A percentile compares a stretch with the other conserved stretches of the same genome.
These are phyloP conservation scores for Lentinula sp. DNA, from an alignment of 768 basidiomycete genomes.

Conservation along the genomic window DNA sequence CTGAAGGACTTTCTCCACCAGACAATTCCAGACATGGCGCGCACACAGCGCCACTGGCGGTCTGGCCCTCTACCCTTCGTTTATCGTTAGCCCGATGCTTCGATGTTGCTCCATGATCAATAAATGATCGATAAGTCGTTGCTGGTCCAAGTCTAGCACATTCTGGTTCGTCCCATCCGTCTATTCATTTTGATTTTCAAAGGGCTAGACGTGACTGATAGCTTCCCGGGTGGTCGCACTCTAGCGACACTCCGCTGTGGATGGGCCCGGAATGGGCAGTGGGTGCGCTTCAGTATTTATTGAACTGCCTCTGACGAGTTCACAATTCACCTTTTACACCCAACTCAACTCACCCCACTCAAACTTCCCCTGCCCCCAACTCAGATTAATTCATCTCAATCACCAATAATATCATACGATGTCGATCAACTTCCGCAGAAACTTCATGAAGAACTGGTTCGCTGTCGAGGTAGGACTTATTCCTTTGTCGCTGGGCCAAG, in stretches of 20 bases:
- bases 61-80: no score
- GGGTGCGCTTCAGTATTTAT: background rate
- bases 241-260: background rate
- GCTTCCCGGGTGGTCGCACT: background rate
- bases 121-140: no score
- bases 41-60: no score
- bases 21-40: no score
- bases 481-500: background rate
- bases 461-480: slow-evolving; percentile 1
- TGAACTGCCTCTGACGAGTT: background rate
- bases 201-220: background rate
- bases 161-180: background rate
- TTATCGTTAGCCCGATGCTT: no score
- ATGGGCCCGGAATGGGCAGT: background rate
- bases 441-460: slow-evolving; percentile 7
- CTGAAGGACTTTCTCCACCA: no score
- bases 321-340: background rate
- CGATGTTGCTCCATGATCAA: no score
- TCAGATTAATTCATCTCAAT: background rate
- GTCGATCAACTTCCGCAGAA: background rate
- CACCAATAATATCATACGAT: background rate
- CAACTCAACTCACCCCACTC: background rate
- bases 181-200: background rate
- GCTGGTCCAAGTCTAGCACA: background rate
- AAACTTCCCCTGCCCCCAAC: background rate